phyloP scores from a whole-genome alignment of 306 rosid species.

The Prosopis cineraria region DNA sequence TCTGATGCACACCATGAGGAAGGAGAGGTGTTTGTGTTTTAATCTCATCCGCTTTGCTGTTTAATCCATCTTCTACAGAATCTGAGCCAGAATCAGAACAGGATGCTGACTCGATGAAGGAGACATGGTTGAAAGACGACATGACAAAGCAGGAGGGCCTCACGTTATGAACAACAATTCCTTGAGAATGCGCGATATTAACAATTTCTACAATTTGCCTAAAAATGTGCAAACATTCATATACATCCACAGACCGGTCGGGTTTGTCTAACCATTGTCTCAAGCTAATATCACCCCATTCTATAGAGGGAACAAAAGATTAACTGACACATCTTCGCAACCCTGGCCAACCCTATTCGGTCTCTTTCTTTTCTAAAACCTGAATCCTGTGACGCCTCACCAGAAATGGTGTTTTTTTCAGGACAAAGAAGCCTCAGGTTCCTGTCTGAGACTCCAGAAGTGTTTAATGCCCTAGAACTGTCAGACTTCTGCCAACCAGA shows the following conservation, averaged over 20 bases:
- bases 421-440: constrained; percentile 49
- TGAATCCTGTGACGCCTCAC: constrained; percentile 54
- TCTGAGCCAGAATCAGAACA: constrained; percentile 94
- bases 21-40: constrained; percentile 50
- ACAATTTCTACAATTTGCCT: constrained; percentile 88
- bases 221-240: constrained; percentile 84
- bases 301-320: constrained; percentile 53
- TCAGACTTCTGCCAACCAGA: constrained; percentile 63
- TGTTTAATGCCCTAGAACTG: constrained; percentile 63
- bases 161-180: constrained; percentile 91
- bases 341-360: constrained; percentile 50
- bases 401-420: constrained; percentile 45
- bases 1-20: constrained; percentile 48
- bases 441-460: constrained; percentile 63
- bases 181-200: constrained; percentile 76
- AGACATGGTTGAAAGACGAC: constrained; percentile 90
- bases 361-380: constrained; percentile 52
- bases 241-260: constrained; percentile 65
- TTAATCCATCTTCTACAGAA: constrained; percentile 65
- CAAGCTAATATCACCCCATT: constrained; percentile 86
- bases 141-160: constrained; percentile 95
- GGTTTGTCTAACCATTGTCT: constrained; percentile 96
- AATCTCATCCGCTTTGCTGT: constrained; percentile 49
- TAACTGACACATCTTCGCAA: constrained; percentile 57
- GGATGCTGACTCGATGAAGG: constrained; percentile 93